These are phyloP conservation scores for Spergularia azorica DNA, from an alignment of 179 eudicot genomes.

Conservation along the genomic window DNA sequence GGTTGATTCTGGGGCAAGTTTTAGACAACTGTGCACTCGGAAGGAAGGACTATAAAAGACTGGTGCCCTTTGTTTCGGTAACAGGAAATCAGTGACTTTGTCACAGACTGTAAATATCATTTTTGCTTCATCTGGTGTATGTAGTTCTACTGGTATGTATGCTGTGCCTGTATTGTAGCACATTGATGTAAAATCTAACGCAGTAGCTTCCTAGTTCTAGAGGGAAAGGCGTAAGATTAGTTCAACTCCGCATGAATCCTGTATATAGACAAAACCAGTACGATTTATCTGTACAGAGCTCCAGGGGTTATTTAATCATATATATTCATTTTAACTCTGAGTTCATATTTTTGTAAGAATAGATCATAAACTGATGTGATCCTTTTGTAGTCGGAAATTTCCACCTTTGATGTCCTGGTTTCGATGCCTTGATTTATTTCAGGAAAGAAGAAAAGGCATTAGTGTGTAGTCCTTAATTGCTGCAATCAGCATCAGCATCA, in stretches of 20 bases:
- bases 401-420: too few relatives aligned
- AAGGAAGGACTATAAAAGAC: conserved; percentile 80
- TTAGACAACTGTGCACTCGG: conserved; percentile 89
- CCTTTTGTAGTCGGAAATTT: too few relatives aligned
- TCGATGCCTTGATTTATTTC: too few relatives aligned
- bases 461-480: too few relatives aligned
- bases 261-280: conserved; percentile 1
- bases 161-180: conserved; percentile 14
- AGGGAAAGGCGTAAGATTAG: background rate
- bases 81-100: conserved; percentile 43
- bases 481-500: background rate
- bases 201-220: conserved; percentile 16
- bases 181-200: conserved; percentile 19
- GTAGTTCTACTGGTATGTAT: background rate
- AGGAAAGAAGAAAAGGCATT: too few relatives aligned
- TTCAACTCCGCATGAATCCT: conserved; percentile 2
- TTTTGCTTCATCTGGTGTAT: conserved; percentile 18
- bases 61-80: conserved; percentile 86
- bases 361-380: too few relatives aligned
- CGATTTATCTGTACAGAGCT: background rate
- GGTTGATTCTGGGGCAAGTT: conserved; percentile 81
- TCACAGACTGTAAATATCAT: conserved; percentile 18
- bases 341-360: too few relatives aligned
- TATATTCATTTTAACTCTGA: too few relatives aligned
- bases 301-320: too few relatives aligned